phyloP scores from a whole-genome alignment of 2,329 filamentous ascomycete genomes.

The Hypomyces perniciosus region DNA sequence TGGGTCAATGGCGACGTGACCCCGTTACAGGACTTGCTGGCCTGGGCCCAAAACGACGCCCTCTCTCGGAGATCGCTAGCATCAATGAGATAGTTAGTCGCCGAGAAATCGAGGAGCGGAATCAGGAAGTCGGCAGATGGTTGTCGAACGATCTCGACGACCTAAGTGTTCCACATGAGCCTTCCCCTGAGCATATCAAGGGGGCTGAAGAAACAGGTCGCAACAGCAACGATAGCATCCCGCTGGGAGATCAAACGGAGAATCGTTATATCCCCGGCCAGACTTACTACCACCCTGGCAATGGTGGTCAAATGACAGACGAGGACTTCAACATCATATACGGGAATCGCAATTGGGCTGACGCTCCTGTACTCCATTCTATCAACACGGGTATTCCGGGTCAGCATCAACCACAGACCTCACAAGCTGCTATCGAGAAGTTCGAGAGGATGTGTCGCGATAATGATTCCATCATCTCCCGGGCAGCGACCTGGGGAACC shows the following conservation, averaged over 20 bases:
- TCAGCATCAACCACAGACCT: constrained; percentile 42
- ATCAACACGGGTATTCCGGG: constrained; percentile 32
- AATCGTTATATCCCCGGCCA: constrained; percentile 45
- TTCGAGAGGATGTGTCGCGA: constrained; percentile 49
- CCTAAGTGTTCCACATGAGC: constrained; percentile 21
- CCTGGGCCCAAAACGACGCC: constrained; percentile 41
- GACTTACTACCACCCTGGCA: constrained; percentile 40
- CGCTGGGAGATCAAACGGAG: constrained; percentile 41
- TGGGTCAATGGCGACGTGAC: constrained; percentile 38
- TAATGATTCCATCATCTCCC: constrained; percentile 53
- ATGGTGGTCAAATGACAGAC: constrained; percentile 37
- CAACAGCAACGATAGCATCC: constrained; percentile 38
- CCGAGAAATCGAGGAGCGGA: constrained; percentile 40
- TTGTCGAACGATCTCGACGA: constrained; percentile 31
- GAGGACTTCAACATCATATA: constrained; percentile 46
- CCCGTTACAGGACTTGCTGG: constrained; percentile 37
- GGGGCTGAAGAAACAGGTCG: constrained; percentile 16
- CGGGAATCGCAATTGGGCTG: constrained; percentile 42
- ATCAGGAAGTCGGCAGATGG: constrained; percentile 47
- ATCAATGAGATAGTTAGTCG: constrained; percentile 42
- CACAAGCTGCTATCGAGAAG: constrained; percentile 47
- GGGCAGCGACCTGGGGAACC: constrained; percentile 65
- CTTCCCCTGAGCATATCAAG: constrained; percentile 19
- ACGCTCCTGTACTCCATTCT: constrained; percentile 40
- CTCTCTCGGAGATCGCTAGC: constrained; percentile 38